Evolutionary conservation across 2,329 filamentous ascomycete genomes (phyloP), one percentile per base, ranked within the genome.

Genomic region (Fusarium sp.): DNA sequence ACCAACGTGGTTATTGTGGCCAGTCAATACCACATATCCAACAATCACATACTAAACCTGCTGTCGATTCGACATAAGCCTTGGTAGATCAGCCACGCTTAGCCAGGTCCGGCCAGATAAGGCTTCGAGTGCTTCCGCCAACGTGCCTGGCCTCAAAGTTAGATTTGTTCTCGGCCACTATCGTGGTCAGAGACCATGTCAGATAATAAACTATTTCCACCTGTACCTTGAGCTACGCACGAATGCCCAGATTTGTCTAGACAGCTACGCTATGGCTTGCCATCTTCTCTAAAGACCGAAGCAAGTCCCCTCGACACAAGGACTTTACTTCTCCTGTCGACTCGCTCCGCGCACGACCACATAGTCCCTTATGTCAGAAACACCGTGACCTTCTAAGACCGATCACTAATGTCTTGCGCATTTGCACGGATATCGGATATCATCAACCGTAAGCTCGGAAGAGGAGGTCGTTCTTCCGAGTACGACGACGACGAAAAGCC

Each of bases 341-440:
- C 28, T 34, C 38, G 20, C 23, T 20, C 31, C 18, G 20, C 12
- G 33, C 12, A 51, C 28, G 31, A 33, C 15, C 20, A 16, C 16
- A 37, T 23, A 47, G 4, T 18, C 16, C 7, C 42, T 30, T 42
- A 61, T 68, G 54, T 37, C 40, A 53, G 28, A 54, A 60, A 51
- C 37, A 20, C 26, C n/a, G 34, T 45, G 6, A 41, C 34, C 34
- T 8, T 18, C 16, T 20, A 20, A 41, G 7, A 33, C 26, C 20
- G 28, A 38, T 51, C 45, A 41, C 45, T 30, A 69, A 69, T 69
- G 65, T 62, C 56, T 67, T 67, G 61, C 31, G 61, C 67, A 59
- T 49, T 69, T 51, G 62, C 65, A 46, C 60, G 61, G 40, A 61
- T 68, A 56, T 69, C 65, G 52, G 65, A 66, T 31, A 68, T 68